Conservation (phyloP, 345 rosid species). For the Syzygium grande region DNA sequence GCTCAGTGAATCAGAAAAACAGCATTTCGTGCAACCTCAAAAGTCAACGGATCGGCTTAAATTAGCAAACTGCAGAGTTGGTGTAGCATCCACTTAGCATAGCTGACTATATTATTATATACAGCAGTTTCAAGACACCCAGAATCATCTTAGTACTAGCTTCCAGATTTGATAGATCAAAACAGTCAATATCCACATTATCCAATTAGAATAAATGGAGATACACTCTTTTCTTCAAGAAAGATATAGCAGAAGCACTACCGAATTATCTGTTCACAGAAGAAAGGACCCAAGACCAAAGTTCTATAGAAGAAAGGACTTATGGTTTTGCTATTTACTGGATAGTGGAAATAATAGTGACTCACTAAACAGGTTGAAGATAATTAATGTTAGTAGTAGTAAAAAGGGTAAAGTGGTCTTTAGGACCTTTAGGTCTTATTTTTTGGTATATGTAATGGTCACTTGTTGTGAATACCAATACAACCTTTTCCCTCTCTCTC, state of each 20-base stretch:
- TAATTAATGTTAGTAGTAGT: no score
- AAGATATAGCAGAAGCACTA: not conserved
- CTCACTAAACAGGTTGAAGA: not conserved
- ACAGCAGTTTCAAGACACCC: not conserved
- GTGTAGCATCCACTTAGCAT: not conserved
- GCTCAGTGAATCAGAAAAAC: not conserved
- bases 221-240: not conserved
- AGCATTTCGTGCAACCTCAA: not conserved
- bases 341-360: not conserved
- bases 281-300: not conserved
- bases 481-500: no score
- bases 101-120: not conserved
- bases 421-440: no score
- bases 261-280: not conserved
- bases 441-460: no score
- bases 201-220: not conserved
- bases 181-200: not conserved
- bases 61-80: not conserved
- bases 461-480: no score
- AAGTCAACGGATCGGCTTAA: not conserved
- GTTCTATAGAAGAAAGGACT: not conserved
- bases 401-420: no score
- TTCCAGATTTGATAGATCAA: not conserved
- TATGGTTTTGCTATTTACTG: not conserved
- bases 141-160: not conserved